Base-by-base conservation (phyloP, 306 rosid genomes). In the Pterocarpus santalinus region DNA sequence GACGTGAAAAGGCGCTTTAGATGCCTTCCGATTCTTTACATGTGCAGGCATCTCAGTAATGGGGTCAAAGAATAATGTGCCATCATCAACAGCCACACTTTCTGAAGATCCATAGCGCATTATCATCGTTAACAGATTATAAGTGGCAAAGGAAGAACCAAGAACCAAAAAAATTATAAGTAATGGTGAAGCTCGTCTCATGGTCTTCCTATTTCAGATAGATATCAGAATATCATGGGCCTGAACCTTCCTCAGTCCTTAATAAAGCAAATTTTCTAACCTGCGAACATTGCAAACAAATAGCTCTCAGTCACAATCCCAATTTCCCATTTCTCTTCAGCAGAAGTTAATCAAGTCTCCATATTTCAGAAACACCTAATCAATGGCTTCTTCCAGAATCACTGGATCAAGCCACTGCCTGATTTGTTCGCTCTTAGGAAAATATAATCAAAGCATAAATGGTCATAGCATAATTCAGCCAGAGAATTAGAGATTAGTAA, bases 101-200 rank as follows among this genome's bases (percentile, higher is more conserved):
- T 87, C 93, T 15, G 79, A 65, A 49, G 91, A 88, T 85, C 87
- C 83, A 67, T 89, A 85, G 83, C 70, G 94, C 46, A 87, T 80
- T 82, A 92, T 76, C 86, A 82, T 84, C 4, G 93, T 90, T 61
- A 90, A 83, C 84, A 95, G 51, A 84, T 95, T 95, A 80, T 91
- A 95, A 0, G 97, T 88, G 43, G 88, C 90, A 84, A 91, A 89
- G 93, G 84, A 95, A 85, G 91, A 82, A 44, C 93, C 97, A 83
- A 93, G 51, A 82, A 92, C 89, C 90, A 93, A 83, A 73, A 92
- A 87, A 75, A 87, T 76, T 79, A 92, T 43, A 72, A 90, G 88
- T 63, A 95, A 56, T 5, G 96, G 90, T 10, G 97, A 93, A 83
- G 83, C 87, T 68, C 76, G 90, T 77, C 87, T 94, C 92, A 83